Evolutionary conservation across 2,329 filamentous ascomycete species (phyloP).

Genomic region (Calcarisporium arbuscula): DNA sequence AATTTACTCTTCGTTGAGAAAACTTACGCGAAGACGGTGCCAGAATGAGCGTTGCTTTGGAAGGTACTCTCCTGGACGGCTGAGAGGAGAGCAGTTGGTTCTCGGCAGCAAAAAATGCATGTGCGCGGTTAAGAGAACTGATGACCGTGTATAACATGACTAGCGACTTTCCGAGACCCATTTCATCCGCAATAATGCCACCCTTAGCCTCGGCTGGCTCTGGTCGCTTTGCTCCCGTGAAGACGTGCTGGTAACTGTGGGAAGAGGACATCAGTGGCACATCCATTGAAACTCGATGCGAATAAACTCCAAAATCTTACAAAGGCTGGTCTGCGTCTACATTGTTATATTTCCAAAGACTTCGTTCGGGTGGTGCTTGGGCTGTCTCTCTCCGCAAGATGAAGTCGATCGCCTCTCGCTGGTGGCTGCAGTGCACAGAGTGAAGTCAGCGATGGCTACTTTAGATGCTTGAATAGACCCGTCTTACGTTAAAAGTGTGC

Average conservation of each 20-base stretch:
- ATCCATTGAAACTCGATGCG: background rate
- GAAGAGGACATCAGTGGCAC: background rate
- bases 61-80: background rate
- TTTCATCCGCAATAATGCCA: constrained; percentile 1
- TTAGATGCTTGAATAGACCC: background rate
- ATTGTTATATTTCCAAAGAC: constrained; percentile 3
- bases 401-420: constrained; percentile 2
- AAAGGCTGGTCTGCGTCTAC: constrained; percentile 2
- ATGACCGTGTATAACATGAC: constrained; percentile 1
- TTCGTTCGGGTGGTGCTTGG: background rate
- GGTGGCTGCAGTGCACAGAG: constrained; percentile 2
- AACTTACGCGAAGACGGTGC: constrained; percentile 3
- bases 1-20: background rate
- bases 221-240: constrained; percentile 1
- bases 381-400: constrained; percentile 2
- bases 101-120: constrained; percentile 1
- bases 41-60: constrained; percentile 2
- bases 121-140: constrained; percentile 1
- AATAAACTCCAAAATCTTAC: too few species aligned
- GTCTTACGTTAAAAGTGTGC: background rate
- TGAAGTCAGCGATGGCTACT: background rate
- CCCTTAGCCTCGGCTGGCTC: constrained; percentile 1
- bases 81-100: background rate
- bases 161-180: constrained; percentile 1
- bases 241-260: constrained; percentile 1